Evolutionary conservation across 2,329 filamentous ascomycete species (phyloP), one percentile per base, ranked within the genome.

Genomic region (Ophiostoma sp.): DNA sequence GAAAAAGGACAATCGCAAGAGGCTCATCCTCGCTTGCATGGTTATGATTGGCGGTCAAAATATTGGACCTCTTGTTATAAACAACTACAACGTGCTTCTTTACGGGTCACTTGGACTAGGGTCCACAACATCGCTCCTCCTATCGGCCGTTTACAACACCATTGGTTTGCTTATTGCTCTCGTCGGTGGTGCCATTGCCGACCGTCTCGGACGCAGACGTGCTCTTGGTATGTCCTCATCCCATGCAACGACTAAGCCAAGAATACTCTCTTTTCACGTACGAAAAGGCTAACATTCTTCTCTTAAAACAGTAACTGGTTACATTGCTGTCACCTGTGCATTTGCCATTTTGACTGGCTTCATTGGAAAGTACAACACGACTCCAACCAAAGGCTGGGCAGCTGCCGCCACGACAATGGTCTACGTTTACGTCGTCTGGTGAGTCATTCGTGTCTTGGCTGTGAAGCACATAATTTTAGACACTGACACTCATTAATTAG

Each of bases 31-130:
- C 2, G 72, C 66, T 1, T 70, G 66, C 42, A 63, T 73, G 45
- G 72, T 73, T 17, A 73, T 73, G 57, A 48, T 66, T 1, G 72
- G 72, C n/a, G 72, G 72, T 19, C 72, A 73, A 33, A 73, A 73
- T 28, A 73, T 73, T 28, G 72, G 72, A 12, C 72, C 72, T 7
- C 45, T 73, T 15, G 72, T 73, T 9, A 73, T 73, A 22, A 73
- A 73, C 57, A 66, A 48, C 25, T 73, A 73, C 66, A 57, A 57
- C 31, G 55, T 57, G 22, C 25, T 57, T 1, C 25, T 57, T 1
- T 57, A 57, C 55, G 25, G 25, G 3, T 57, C 55, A 2, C 55
- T 57, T 6, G 55, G 55, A 28, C 55, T 57, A 3, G 55, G 55
- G 3, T 25, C 9, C 11, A 57, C 55, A 1, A 57, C 55, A 17